Evolutionary conservation across 257 asterid genomes (phyloP), one percentile per base, ranked within the genome.

Genomic region (Thymus quinquecostatus): DNA sequence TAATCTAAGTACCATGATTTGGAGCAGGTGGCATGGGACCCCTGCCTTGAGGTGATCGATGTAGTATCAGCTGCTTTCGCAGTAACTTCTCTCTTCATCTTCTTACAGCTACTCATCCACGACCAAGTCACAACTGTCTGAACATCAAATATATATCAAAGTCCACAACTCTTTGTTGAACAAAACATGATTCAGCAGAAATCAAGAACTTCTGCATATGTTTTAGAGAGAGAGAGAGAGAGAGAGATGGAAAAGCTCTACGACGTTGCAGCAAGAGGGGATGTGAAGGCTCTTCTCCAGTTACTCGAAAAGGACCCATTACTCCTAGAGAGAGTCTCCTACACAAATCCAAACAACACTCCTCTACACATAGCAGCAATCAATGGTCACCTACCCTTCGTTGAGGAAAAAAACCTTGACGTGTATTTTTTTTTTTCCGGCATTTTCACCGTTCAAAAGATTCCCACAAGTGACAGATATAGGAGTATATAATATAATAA

Each of bases 301-400:
- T 53, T 83, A 34, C 80, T 76, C 68, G 5, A 61, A 65, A 12
- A 63, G 2, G 87, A 85, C 68, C 75, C 55, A 47, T 44, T 70
- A 6, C 60, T 87, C 60, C 81, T 85, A 0, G 82, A 85, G 3
- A 80, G 77, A 64, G 69, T 79, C 29, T 82, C 73, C 6, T 75
- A 72, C 45, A 82, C 82, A 6, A 41, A 61, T 67, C 74, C 72
- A 33, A 72, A 69, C 45, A 85, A 80, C 75, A 82, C 85, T 30
- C 86, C 85, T 10, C 62, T 87, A 10, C 94, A 87, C 36, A 43
- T 82, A 14, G 89, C 91, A 47, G 65, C 82, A 27, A 54, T 75
- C 66, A 69, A 53, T 2, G 80, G 83, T 0, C 72, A 83, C 63
- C 2, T 73, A 2, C 64, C 66, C 45, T 82, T 83, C 8, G 79